Percentiles rank a stretch among this genome's conserved stretches.
Evolutionary conservation across 768 basidiomycete species (phyloP).

Genomic region (Tulasnella sp.): DNA sequence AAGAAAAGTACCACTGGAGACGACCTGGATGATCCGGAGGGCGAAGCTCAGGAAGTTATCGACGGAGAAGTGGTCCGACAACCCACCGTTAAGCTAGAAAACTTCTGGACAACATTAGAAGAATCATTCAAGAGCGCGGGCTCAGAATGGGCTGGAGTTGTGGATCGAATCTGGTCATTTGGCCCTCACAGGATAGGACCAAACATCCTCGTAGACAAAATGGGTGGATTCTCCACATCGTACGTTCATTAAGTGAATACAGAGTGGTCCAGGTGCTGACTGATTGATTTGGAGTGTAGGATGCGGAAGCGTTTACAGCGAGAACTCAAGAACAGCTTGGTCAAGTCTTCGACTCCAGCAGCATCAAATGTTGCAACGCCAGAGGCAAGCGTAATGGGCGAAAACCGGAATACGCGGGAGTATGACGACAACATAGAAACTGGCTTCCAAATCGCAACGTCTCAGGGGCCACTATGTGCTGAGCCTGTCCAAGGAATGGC

Average conservation of each 20-base stretch:
- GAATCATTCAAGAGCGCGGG: conserved; percentile 53
- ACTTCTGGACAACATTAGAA: conserved; percentile 67
- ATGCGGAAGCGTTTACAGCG: conserved; percentile 17
- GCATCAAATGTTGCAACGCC: conserved; percentile 5
- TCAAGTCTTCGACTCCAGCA: not conserved
- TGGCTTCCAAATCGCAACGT: conserved; percentile 88
- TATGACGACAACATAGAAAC: conserved; percentile 79
- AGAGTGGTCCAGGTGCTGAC: not conserved
- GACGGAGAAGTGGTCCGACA: conserved; percentile 48
- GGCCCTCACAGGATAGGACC: conserved; percentile 80
- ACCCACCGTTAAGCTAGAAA: conserved; percentile 51
- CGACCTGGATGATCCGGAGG: conserved; percentile 17
- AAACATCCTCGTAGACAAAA: conserved; percentile 71
- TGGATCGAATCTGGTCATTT: conserved; percentile 74
- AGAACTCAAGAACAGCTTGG: not conserved
- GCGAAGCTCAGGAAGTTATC: conserved; percentile 31
- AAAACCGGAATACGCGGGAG: conserved; percentile 27
- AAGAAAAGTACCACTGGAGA: conserved; percentile 23
- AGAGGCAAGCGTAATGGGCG: conserved; percentile 2
- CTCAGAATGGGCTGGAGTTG: conserved; percentile 62
- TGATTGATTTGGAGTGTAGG: not conserved
- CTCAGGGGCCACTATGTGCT: conserved; percentile 88
- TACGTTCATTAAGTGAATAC: conserved; percentile 7
- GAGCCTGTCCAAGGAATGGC: conserved; percentile 91
- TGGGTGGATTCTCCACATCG: conserved; percentile 24